Conservation (phyloP, 2,329 filamentous ascomycete genomes). For the Nigrospora oryzae region DNA sequence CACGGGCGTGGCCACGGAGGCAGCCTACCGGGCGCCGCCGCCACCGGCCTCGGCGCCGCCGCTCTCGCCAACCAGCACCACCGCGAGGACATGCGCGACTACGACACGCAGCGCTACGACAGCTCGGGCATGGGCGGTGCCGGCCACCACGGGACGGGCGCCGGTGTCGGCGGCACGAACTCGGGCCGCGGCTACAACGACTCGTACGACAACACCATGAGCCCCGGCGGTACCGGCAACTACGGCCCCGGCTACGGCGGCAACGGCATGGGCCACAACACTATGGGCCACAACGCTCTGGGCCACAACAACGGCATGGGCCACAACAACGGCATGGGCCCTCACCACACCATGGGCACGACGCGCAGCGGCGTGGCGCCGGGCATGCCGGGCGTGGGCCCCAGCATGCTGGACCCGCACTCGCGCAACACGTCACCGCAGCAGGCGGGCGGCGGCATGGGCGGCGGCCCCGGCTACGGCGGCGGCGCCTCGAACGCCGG, state of each 20-base stretch:
- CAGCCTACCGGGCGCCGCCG: constrained; percentile 1
- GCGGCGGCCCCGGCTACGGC: background rate
- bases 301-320: background rate
- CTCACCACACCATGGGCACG: too few species aligned
- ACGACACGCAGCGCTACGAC: constrained; percentile 3
- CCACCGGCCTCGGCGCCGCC: constrained; percentile 7
- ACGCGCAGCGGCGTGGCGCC: background rate
- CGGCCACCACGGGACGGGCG: too few species aligned
- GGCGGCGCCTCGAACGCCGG: background rate
- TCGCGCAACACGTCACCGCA: background rate
- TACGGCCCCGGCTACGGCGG: background rate
- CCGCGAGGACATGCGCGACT: constrained; percentile 1
- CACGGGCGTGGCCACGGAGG: constrained; percentile 3
- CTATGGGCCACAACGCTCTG: background rate
- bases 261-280: background rate
- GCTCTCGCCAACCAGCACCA: constrained; percentile 5
- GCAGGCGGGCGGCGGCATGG: background rate
- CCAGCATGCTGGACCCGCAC: too few species aligned
- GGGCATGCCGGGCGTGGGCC: background rate
- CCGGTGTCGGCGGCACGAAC: background rate
- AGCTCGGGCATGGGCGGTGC: background rate
- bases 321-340: background rate
- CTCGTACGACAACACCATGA: background rate
- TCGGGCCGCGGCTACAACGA: constrained; percentile 1
- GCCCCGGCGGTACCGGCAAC: background rate